phyloP scores from a whole-genome alignment of 805 yeast genomes.

The Ogataea polymorpha region DNA sequence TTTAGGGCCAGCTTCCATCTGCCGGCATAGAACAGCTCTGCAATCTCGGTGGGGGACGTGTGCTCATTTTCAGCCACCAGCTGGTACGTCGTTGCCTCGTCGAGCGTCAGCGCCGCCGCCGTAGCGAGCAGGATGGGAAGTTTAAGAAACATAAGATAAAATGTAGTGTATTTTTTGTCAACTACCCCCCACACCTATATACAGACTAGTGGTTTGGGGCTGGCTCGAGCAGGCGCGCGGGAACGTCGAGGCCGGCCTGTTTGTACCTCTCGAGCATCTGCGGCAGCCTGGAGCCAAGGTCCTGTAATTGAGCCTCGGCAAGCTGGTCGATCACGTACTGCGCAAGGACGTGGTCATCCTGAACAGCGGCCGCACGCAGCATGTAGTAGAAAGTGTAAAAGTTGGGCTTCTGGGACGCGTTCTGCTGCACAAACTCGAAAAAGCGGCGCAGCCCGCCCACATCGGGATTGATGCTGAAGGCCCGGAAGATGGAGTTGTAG shows the following conservation, averaged over 20 bases:
- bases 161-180: no score
- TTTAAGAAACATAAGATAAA: not conserved
- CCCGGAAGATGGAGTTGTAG: slow-evolving; percentile 47
- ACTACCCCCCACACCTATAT: slow-evolving; percentile 2
- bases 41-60: not conserved
- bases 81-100: not conserved
- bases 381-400: slow-evolving; percentile 48
- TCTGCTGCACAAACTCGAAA: slow-evolving; percentile 34
- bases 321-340: slow-evolving; percentile 40
- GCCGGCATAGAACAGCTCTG: not conserved
- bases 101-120: not conserved
- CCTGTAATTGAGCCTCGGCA: slow-evolving; percentile 26
- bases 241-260: not conserved
- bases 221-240: not conserved
- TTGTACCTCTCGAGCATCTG: slow-evolving; percentile 23
- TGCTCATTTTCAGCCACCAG: not conserved
- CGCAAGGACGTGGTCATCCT: slow-evolving; percentile 32
- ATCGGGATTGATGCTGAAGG: slow-evolving; percentile 39
- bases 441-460: slow-evolving; percentile 39
- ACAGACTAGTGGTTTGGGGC: no score
- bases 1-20: not conserved
- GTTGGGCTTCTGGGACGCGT: slow-evolving; percentile 38
- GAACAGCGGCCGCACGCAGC: slow-evolving; percentile 37
- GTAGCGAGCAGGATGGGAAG: not conserved
- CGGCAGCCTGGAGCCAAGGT: slow-evolving; percentile 42